phyloP scores from a whole-genome alignment of 2,329 filamentous ascomycete species.

The Colletotrichum lupini region DNA sequence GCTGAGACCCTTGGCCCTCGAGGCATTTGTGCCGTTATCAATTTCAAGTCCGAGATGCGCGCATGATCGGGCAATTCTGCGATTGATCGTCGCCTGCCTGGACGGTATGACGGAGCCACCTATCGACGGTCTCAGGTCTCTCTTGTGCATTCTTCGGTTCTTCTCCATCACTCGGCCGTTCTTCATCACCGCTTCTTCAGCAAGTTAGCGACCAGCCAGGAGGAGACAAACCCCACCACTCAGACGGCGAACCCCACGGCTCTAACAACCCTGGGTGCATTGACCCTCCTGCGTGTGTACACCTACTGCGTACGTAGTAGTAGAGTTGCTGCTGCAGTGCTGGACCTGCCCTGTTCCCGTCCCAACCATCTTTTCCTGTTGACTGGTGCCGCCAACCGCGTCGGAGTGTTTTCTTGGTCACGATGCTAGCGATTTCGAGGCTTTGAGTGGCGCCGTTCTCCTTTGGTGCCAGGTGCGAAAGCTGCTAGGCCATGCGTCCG shows the following conservation, averaged over 20 bases:
- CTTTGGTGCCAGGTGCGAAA: too few relatives aligned
- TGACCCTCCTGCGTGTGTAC: conserved; percentile 8
- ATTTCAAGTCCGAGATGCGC: neutral
- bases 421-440: neutral
- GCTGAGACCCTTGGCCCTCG: conserved; percentile 11
- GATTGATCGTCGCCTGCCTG: neutral
- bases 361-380: conserved; percentile 4
- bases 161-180: neutral
- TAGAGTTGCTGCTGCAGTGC: neutral
- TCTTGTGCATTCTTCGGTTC: neutral
- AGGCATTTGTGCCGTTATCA: conserved; percentile 20
- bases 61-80: neutral
- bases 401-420: conserved; percentile 1
- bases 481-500: neutral
- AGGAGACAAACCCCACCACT: conserved; percentile 3
- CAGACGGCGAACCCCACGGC: conserved; percentile 13
- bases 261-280: conserved; percentile 1
- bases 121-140: too few relatives aligned
- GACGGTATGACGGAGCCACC: neutral
- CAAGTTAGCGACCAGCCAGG: neutral
- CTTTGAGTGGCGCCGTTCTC: neutral
- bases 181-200: conserved; percentile 29
- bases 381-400: neutral
- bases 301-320: too few relatives aligned
- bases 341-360: conserved; percentile 5